Evolutionary conservation across 805 yeast genomes (phyloP).

Genomic region (Grigorovia yakushimaensis): DNA sequence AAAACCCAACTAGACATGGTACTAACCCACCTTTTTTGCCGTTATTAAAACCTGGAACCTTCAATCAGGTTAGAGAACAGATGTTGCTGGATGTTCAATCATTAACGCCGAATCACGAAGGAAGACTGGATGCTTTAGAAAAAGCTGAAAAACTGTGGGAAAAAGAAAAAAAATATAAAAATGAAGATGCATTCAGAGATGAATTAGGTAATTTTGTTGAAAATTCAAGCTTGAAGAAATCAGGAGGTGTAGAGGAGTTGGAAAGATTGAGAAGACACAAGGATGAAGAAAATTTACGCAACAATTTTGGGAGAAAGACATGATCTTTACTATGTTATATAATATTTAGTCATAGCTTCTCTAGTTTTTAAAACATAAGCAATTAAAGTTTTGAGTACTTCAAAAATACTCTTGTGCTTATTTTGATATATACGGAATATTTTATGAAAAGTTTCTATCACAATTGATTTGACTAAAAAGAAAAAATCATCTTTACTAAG

Average conservation of each 20-base stretch:
- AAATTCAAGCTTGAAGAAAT: constrained; percentile 60
- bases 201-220: constrained; percentile 81
- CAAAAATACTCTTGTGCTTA: neutral
- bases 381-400: constrained; percentile 34
- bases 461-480: neutral
- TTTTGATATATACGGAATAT: neutral
- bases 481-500: neutral
- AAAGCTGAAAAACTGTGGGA: constrained; percentile 76
- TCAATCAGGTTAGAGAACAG: constrained; percentile 60
- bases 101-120: constrained; percentile 73
- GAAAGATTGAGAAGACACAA: constrained; percentile 59
- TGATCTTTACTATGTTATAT: constrained; percentile 1
- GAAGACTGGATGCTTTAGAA: constrained; percentile 78
- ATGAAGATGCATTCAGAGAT: constrained; percentile 61
- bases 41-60: constrained; percentile 53
- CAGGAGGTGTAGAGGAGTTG: constrained; percentile 84
- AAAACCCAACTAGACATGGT: constrained; percentile 38
- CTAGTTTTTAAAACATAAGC: constrained; percentile 80
- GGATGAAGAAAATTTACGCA: constrained; percentile 62
- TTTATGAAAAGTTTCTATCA: neutral
- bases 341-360: constrained; percentile 30
- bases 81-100: constrained; percentile 71
- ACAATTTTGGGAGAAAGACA: constrained; percentile 27
- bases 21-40: constrained; percentile 31
- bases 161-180: constrained; percentile 51